Conservation (phyloP, 805 yeast species). For the Spathaspora hagerdaliae region DNA sequence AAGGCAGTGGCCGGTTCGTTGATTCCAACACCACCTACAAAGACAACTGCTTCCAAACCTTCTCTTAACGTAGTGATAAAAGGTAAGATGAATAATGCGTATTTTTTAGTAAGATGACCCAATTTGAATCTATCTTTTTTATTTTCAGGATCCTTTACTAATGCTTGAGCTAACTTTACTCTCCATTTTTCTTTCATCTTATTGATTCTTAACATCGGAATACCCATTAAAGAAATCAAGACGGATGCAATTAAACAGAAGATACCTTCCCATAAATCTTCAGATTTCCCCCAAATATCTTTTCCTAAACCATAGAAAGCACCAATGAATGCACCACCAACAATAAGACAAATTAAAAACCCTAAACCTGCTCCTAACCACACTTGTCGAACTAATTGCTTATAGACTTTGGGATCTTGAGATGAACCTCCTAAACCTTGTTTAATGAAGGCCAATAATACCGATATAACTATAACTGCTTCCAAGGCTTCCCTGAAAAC, state of each 20-base stretch:
- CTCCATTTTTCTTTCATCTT: constrained; percentile 98
- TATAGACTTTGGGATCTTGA: constrained; percentile 51
- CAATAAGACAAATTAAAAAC: constrained; percentile 67
- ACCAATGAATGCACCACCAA: constrained; percentile 94
- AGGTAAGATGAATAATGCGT: constrained; percentile 86
- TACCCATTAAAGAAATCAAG: constrained; percentile 90
- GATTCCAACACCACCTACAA: constrained; percentile 44
- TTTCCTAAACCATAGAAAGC: constrained; percentile 77
- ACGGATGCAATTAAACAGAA: constrained; percentile 87
- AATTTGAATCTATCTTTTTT: constrained; percentile 44
- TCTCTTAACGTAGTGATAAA: constrained; percentile 90
- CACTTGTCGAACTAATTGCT: constrained; percentile 67
- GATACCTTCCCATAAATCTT: constrained; percentile 96
- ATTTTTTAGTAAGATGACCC: constrained; percentile 49
- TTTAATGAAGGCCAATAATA: constrained; percentile 83
- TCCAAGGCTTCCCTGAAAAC: constrained; percentile 93
- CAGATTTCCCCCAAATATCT: constrained; percentile 83
- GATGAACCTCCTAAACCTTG: constrained; percentile 68
- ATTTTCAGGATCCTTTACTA: constrained; percentile 54
- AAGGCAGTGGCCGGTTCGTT: constrained; percentile 49
- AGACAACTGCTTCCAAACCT: constrained; percentile 62
- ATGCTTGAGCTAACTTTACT: constrained; percentile 83
- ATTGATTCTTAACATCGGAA: constrained; percentile 92
- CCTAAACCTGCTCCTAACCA: constrained; percentile 82
- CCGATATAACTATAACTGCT: constrained; percentile 89